These are phyloP conservation scores for Teratosphaeria destructans DNA, from an alignment of 2,329 filamentous ascomycete species.

Conservation along the genomic window DNA sequence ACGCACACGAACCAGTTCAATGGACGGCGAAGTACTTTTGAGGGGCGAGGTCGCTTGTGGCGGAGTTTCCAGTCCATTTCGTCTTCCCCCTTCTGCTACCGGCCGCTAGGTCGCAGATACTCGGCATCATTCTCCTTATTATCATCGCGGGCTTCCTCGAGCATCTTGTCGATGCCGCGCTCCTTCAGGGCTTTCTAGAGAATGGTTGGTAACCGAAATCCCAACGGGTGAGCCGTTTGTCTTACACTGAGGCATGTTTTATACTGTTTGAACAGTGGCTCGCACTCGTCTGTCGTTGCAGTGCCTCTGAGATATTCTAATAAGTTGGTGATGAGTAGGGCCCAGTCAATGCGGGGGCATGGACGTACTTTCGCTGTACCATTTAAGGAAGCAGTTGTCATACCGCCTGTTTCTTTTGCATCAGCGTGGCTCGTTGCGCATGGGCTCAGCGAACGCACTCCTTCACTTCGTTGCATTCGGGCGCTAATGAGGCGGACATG, in stretches of 20 bases:
- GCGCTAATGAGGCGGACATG: conserved; percentile 91
- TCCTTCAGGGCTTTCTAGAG: conserved; percentile 71
- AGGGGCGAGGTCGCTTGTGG: neutral
- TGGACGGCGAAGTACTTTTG: neutral
- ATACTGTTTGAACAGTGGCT: conserved; percentile 76
- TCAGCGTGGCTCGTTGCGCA: neutral
- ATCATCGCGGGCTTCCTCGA: conserved; percentile 82
- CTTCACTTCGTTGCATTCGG: conserved; percentile 91
- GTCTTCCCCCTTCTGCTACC: neutral
- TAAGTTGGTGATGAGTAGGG: neutral
- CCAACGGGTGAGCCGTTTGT: neutral
- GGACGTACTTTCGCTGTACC: conserved; percentile 91
- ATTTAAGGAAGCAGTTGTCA: conserved; percentile 95
- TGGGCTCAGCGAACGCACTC: conserved; percentile 51
- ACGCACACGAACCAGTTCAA: neutral
- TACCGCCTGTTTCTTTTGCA: conserved; percentile 58
- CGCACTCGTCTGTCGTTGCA: conserved; percentile 77
- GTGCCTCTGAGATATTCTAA: conserved; percentile 77
- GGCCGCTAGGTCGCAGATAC: conserved; percentile 44
- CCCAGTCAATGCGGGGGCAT: neutral
- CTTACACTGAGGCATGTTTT: conserved; percentile 73
- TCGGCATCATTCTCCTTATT: conserved; percentile 77
- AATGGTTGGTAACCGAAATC: neutral
- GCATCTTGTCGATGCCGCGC: conserved; percentile 81
- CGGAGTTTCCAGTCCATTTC: neutral